Evolutionary conservation across 257 asterid genomes (phyloP), one percentile per base, ranked within the genome.

Genomic region (Schizonepeta tenuifolia): DNA sequence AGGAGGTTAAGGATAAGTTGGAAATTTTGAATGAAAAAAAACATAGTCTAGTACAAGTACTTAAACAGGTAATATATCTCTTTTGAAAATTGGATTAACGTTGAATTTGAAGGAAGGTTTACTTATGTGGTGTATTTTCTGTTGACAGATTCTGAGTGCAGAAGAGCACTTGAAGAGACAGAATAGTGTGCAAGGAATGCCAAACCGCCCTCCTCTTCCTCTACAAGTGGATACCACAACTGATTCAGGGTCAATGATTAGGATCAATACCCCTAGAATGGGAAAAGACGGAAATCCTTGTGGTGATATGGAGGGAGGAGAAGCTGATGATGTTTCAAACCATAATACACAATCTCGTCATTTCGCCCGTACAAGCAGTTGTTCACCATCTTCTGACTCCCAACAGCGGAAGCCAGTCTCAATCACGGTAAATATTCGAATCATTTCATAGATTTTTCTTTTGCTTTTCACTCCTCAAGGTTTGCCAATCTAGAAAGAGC

Each of bases 301-400:
- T 7, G 81, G 89, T 74, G 94, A 86, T 67, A 58, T 69, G 51
- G 97, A 83, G 72, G 96, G 82, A 41, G 90, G 85, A 72, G 96
- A 86, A 78, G 83, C 84, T 62, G 92, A 89, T 77, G 90, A 81
- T 72, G 76, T 65, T 46, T 82, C 84, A 57, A 88, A 89, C 81
- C 85, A 66, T 70, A 87, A 85, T 78, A 18, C 74, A 9, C 90
- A 75, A 57, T 73, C 88, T 80, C 89, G 83, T 18, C 87, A 84
- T 75, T 72, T 87, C 61, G 85, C 84, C 50, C 96, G 87, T 60
- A 70, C 77, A 87, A 91, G 84, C 82, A 91, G 96, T 62, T 83
- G 86, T 43, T 93, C 97, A 28, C 98, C 96, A 13, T 88, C 90
- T 55, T 84, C 98, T 35, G 96, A 91, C 67, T 87, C 95, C 78